Evolutionary conservation across 2,329 filamentous ascomycete genomes (phyloP), one percentile per base, ranked within the genome.

Genomic region (Ophiocordyceps camponoti-saundersi): DNA sequence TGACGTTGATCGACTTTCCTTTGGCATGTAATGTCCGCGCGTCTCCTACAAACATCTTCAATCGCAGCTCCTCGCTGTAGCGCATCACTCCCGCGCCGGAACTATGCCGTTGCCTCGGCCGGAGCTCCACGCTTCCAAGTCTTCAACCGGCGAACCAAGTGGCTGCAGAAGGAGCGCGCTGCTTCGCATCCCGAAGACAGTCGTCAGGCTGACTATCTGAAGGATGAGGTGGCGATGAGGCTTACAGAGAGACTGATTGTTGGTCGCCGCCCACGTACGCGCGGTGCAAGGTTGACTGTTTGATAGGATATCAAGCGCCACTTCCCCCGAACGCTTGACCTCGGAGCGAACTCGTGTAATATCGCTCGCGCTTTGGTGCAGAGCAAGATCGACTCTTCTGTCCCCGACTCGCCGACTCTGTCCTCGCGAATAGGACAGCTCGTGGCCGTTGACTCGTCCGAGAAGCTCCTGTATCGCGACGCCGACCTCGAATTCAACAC

Each of bases 271-370:
- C 18, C 20, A 23, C 21, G 21, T 2, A 15, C 40, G 36, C 41
- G 36, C 21, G 16, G 45, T 34, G 29, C 36, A 16, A 36, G 6
- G 26, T 43, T 36, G 23, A 43, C 21, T 11, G 3, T 6, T 15
- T 13, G 39, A 6, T 52, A 89, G 85, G 89, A 96, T 60, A 93
- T 98, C 68, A 95, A 94, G 57, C 84, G 92, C 30, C 72, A 79
- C 48, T 95, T 94, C 56, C 77, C 83, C 42, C 74, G 78, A 53
- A 87, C 88, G 22, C 82, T 98, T 50, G 92, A 98, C 63, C 79
- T 95, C 30, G 92, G 92, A 51, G 90, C 92, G 51, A 95, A 96
- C 62, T 86, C 90, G 51, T 95, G 90, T 73, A 94, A 95, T 64
- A 80, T 98, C 50, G 89, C 89, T 20, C 80, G 82, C 51, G 84